Evolutionary conservation across 306 rosid genomes (phyloP).

Genomic region (Hippophae tibetana): DNA sequence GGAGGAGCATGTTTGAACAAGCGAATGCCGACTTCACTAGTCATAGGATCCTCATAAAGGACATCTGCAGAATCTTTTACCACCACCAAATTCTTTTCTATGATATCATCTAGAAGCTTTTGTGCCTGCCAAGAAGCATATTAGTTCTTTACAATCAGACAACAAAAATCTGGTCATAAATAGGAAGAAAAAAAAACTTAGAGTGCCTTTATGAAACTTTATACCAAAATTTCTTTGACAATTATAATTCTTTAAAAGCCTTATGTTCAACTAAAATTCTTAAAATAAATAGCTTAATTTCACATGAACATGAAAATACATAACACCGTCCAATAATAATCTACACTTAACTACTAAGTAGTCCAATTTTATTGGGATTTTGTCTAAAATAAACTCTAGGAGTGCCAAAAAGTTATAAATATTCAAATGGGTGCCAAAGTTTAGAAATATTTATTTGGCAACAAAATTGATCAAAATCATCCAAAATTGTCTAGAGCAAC

Average conservation of each 20-base stretch:
- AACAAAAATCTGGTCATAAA: background rate
- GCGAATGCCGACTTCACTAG: slow-evolving; percentile 48
- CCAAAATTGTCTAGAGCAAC: too few species aligned
- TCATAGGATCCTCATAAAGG: slow-evolving; percentile 31
- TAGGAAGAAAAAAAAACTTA: background rate
- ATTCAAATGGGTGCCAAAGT: too few species aligned
- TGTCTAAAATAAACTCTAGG: too few species aligned
- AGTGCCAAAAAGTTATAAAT: too few species aligned
- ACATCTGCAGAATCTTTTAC: slow-evolving; percentile 34
- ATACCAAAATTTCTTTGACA: background rate
- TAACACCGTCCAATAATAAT: background rate
- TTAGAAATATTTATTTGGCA: too few species aligned
- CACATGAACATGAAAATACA: background rate
- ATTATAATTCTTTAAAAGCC: too few species aligned
- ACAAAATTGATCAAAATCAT: too few species aligned
- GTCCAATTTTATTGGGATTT: too few species aligned
- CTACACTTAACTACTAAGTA: background rate
- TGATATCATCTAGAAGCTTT: slow-evolving; percentile 56
- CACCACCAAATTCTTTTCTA: slow-evolving; percentile 58
- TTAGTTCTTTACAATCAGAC: slow-evolving; percentile 2
- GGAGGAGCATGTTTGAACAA: slow-evolving; percentile 71
- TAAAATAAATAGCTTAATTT: too few species aligned
- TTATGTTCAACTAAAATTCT: background rate
- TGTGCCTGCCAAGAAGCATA: slow-evolving; percentile 49
- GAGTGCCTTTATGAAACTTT: background rate